Evolutionary conservation across 2,329 filamentous ascomycete species (phyloP).

Genomic region (Sphaerostilbella broomeana): DNA sequence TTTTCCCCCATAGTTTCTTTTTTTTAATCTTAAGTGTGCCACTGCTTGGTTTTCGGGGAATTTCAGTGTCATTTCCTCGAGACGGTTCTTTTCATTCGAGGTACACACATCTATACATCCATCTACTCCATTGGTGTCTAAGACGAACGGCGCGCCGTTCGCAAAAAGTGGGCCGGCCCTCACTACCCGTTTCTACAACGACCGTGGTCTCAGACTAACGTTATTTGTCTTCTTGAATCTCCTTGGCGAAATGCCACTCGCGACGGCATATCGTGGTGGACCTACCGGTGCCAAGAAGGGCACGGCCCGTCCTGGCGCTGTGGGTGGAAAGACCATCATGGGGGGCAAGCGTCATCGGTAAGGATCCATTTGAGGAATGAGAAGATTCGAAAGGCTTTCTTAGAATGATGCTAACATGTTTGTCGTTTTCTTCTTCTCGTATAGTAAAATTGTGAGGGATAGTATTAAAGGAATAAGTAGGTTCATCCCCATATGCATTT

Average conservation of each 20-base stretch:
- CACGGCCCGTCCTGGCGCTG: background rate
- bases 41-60: no score
- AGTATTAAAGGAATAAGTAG: conserved; percentile 45
- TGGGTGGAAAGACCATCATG: conserved; percentile 17
- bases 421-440: conserved; percentile 3
- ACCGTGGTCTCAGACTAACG: no score
- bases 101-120: no score
- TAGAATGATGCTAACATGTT: background rate
- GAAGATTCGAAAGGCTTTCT: background rate
- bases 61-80: no score
- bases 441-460: conserved; percentile 44
- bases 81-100: no score
- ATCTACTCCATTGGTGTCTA: no score
- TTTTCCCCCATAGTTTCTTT: no score
- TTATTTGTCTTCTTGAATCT: no score
- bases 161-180: no score
- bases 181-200: no score
- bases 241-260: background rate
- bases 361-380: conserved; percentile 14
- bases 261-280: conserved; percentile 23
- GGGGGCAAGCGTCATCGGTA: conserved; percentile 12
- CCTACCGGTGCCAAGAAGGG: conserved; percentile 9
- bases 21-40: no score
- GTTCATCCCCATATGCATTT: conserved; percentile 19
- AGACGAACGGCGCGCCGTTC: no score